Evolutionary conservation across 257 asterid species (phyloP), one percentile per base, ranked within the genome.

Genomic region (Ilex aquifolium): DNA sequence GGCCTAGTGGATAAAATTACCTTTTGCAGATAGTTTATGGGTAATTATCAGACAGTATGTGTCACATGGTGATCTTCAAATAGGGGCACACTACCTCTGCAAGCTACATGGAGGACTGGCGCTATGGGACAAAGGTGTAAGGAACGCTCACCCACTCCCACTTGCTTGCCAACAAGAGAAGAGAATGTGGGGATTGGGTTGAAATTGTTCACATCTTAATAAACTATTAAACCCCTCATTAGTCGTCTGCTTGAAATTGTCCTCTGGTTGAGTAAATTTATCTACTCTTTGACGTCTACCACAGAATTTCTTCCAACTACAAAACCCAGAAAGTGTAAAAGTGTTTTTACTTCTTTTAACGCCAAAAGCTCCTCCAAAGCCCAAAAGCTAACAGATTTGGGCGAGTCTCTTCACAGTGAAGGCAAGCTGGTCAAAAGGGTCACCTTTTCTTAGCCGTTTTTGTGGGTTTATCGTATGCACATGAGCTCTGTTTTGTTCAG

Each of bases 61-160:
- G 3, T 46, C 3, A 46, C 52, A 46, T 46, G 11, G 13, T 10
- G 1, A 14, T 46, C 15, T 1, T 11, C 3, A 46, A 7, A 46
- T 46, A 46, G n/a, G n/a, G 52, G 10, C 3, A 46, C 52, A 62
- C 66, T 50, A 69, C 4, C n/a, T 4, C 14, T 14, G 13, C 13
- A 10, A 46, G 15, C 3, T 46, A 7, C 1, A 46, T 65, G 72
- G 67, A 69, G 61, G 76, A 66, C 60, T 63, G 63, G 68, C 72
- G 63, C 65, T 42, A 65, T 62, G 60, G 72, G 81, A 72, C 77
- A 74, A 76, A 39, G 63, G 71, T 57, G 51, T 52, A 64, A 63
- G 66, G 57, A 82, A 51, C 71, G 83, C 74, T 81, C 82, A 86
- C 83, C 95, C 74, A 83, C 91, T 84, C 88, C 91, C 85, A 82